Percentiles rank a stretch among this genome's conserved stretches.
Conservation (phyloP, 1,139 yeast genomes). For the Saccharomyces pastorianus region DNA sequence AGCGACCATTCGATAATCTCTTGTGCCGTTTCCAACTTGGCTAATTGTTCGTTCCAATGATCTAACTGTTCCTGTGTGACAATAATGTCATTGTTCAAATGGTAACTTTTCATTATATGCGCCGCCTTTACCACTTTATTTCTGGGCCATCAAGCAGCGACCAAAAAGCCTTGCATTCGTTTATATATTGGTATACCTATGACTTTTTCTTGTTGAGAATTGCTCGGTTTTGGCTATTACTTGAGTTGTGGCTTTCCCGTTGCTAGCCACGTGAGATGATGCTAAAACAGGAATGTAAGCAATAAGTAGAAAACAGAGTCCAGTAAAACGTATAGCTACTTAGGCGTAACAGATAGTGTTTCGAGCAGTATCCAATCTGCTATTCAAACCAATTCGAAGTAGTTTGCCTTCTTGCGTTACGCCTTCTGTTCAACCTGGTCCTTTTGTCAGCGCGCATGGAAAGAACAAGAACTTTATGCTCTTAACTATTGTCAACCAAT, state of each 20-base stretch:
- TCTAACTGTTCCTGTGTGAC: constrained; percentile 46
- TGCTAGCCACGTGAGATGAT: not conserved
- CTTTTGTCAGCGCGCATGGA: not conserved
- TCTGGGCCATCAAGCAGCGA: too few species aligned
- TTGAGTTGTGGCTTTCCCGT: not conserved
- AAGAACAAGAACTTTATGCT: not conserved
- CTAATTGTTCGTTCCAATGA: constrained; percentile 54
- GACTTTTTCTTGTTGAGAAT: not conserved
- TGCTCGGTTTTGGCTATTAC: not conserved
- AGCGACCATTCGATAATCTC: constrained; percentile 79
- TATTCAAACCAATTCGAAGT: not conserved
- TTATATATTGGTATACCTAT: not conserved
- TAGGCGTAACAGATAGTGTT: not conserved
- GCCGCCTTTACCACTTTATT: too few species aligned
- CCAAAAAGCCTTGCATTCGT: too few species aligned
- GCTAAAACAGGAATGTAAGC: not conserved
- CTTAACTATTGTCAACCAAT: not conserved
- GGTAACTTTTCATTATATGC: constrained; percentile 6
- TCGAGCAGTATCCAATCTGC: not conserved
- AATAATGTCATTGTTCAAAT: constrained; percentile 24
- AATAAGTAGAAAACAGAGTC: too few species aligned
- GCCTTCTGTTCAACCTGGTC: not conserved
- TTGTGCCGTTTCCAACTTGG: constrained; percentile 46
- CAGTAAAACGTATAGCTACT: too few species aligned
- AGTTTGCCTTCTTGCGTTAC: not conserved